A percentile compares a stretch with the other conserved stretches of the same genome.
Evolutionary conservation across 768 basidiomycete species (phyloP).

Genomic region (Boletus tylopilopsis): DNA sequence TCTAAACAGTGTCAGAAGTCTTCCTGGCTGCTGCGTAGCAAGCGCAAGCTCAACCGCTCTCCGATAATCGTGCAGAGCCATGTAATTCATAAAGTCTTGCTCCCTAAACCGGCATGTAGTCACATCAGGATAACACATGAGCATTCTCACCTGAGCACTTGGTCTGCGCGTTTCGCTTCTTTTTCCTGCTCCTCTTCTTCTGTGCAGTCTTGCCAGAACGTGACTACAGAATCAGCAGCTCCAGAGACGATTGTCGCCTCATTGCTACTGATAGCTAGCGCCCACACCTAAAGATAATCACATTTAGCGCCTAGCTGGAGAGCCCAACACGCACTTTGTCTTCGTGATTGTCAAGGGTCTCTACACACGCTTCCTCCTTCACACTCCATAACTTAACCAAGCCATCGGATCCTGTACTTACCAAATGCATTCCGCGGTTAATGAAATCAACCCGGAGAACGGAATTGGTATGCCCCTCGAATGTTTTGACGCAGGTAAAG

Average conservation of each 20-base stretch:
- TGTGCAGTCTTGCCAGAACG: slow-evolving; percentile 95
- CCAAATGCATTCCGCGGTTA: slow-evolving; percentile 77
- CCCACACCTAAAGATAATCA: slow-evolving; percentile 78
- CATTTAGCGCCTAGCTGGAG: background rate
- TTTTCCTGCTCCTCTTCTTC: slow-evolving; percentile 76
- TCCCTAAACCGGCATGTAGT: slow-evolving; percentile 56
- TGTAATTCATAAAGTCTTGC: slow-evolving; percentile 92
- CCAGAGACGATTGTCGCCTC: slow-evolving; percentile 87
- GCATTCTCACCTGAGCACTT: slow-evolving; percentile 72
- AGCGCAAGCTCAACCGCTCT: slow-evolving; percentile 90
- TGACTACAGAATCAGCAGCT: slow-evolving; percentile 93
- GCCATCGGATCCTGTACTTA: slow-evolving; percentile 90
- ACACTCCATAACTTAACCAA: slow-evolving; percentile 96
- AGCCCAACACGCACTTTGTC: slow-evolving; percentile 67
- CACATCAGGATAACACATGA: background rate
- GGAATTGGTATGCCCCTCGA: slow-evolving; percentile 98
- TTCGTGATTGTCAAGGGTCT: slow-evolving; percentile 95
- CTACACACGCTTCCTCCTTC: slow-evolving; percentile 78
- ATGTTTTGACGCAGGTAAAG: slow-evolving; percentile 90
- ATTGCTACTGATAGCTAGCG: slow-evolving; percentile 77
- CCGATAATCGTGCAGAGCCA: slow-evolving; percentile 83
- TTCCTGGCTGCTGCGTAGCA: slow-evolving; percentile 89
- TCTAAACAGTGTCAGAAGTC: slow-evolving; percentile 76
- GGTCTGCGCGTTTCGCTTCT: slow-evolving; percentile 64
- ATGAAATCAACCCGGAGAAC: slow-evolving; percentile 92